Evolutionary conservation across 108 stramenopile species (phyloP).

Genomic region (Aurantiochytrium sp.): DNA sequence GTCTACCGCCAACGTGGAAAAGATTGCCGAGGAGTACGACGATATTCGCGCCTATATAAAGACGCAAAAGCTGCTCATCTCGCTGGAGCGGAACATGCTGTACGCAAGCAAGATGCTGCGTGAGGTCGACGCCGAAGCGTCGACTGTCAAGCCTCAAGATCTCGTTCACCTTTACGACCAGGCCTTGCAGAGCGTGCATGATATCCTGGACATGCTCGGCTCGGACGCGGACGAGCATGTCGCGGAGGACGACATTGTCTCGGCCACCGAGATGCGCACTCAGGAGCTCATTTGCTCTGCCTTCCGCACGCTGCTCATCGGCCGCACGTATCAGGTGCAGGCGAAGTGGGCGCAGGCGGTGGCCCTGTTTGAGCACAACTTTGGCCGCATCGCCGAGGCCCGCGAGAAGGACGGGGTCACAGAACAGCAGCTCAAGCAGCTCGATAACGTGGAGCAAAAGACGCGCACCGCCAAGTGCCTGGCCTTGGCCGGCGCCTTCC

Average conservation of each 20-base stretch:
- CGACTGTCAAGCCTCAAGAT: neutral
- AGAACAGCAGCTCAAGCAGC: neutral
- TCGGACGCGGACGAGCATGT: neutral
- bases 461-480: neutral
- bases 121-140: neutral
- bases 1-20: neutral
- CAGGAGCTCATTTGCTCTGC: neutral
- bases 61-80: neutral
- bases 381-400: neutral
- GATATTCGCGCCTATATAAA: neutral
- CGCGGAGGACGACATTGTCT: neutral
- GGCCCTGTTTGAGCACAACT: conserved; percentile 21
- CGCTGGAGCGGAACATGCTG: neutral
- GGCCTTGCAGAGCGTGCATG: neutral
- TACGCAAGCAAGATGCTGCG: neutral
- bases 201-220: neutral
- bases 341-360: neutral
- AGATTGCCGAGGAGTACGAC: neutral
- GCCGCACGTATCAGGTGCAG: neutral
- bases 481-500: neutral
- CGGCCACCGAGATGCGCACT: neutral
- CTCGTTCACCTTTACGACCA: neutral
- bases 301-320: neutral
- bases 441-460: neutral
- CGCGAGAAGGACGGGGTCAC: neutral